Conservation (phyloP, 257 asterid genomes). For the Voacanga thouarsii region DNA sequence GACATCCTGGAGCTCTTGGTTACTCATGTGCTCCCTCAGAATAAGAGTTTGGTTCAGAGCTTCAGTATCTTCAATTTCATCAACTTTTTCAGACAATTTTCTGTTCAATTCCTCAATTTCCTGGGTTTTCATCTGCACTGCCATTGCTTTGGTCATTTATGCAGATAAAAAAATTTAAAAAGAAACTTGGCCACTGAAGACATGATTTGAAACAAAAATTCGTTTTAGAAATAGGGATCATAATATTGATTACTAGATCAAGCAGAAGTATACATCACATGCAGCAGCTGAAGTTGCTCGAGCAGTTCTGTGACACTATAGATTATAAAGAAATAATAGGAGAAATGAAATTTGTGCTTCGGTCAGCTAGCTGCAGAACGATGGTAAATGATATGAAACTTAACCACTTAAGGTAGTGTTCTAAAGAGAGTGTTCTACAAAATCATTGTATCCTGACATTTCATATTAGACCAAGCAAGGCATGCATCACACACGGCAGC, state of each 20-base stretch:
- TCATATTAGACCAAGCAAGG: neutral
- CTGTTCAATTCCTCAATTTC: conserved; percentile 13
- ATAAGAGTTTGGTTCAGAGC: conserved; percentile 24
- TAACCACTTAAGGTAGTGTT: neutral
- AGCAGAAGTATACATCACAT: too few species aligned
- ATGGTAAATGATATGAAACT: neutral
- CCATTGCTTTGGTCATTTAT: neutral
- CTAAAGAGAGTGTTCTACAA: neutral
- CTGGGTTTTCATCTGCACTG: conserved; percentile 7
- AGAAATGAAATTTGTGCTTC: neutral
- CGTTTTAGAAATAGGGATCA: too few species aligned
- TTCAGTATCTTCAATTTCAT: conserved; percentile 18
- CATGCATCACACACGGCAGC: too few species aligned
- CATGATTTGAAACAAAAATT: neutral
- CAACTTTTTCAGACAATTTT: conserved; percentile 15
- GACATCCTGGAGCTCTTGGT: conserved; percentile 29
- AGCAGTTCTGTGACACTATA: too few species aligned
- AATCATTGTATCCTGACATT: neutral
- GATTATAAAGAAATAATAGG: too few species aligned
- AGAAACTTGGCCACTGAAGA: neutral
- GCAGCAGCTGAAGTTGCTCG: too few species aligned
- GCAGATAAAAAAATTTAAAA: neutral
- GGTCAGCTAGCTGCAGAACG: neutral
- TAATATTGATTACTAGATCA: too few species aligned
- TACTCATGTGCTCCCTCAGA: conserved; percentile 24